Evolutionary conservation across 2,329 filamentous ascomycete genomes (phyloP).

Genomic region (Cladophialophora bantiana): DNA sequence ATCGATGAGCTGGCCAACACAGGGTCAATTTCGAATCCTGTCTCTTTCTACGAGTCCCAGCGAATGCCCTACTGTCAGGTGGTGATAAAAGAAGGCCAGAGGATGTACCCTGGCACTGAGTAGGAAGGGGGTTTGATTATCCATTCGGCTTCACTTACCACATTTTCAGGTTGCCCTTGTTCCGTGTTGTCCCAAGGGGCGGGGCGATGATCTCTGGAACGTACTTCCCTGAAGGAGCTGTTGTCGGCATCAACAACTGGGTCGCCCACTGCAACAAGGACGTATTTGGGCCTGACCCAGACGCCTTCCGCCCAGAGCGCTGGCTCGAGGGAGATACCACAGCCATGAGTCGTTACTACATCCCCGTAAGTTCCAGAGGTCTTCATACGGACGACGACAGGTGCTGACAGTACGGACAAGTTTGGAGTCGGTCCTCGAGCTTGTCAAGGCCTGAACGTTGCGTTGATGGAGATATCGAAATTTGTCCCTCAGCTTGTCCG

Average conservation of each 20-base stretch:
- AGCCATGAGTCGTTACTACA: slow-evolving; percentile 1
- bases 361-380: not conserved
- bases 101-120: slow-evolving; percentile 52
- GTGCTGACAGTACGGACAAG: slow-evolving; percentile 51
- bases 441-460: slow-evolving; percentile 11
- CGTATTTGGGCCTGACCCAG: slow-evolving; percentile 50
- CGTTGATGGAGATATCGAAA: slow-evolving; percentile 11
- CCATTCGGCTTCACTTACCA: slow-evolving; percentile 66
- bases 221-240: slow-evolving; percentile 56
- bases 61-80: slow-evolving; percentile 31
- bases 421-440: slow-evolving; percentile 7
- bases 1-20: not conserved
- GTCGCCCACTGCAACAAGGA: slow-evolving; percentile 51
- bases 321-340: slow-evolving; percentile 47
- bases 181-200: slow-evolving; percentile 47
- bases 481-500: slow-evolving; percentile 30
- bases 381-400: not conserved
- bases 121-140: slow-evolving; percentile 76
- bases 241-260: slow-evolving; percentile 54
- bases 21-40: slow-evolving; percentile 3
- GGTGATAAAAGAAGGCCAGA: slow-evolving; percentile 53
- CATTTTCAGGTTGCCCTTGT: slow-evolving; percentile 61
- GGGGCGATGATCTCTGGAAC: slow-evolving; percentile 49
- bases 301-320: slow-evolving; percentile 51
- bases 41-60: slow-evolving; percentile 46